Evolutionary conservation across 2,329 filamentous ascomycete species (phyloP).

Genomic region (Thelonectria olida): DNA sequence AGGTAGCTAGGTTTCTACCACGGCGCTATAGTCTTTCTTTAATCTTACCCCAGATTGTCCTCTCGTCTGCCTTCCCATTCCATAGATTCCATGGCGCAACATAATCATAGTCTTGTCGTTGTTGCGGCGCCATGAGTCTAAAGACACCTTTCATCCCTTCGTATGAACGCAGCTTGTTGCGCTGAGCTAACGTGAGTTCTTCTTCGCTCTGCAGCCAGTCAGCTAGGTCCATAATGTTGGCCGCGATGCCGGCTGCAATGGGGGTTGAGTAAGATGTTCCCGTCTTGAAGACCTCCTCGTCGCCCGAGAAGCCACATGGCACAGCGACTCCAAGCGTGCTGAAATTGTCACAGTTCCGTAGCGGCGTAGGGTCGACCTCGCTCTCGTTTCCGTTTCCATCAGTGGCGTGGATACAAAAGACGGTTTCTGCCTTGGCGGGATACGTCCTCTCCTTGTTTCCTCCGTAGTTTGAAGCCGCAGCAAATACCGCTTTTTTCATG

Average conservation of each 20-base stretch:
- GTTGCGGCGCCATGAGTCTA: background rate
- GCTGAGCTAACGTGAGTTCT: background rate
- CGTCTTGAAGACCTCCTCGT: background rate
- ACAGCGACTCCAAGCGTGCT: constrained; percentile 7
- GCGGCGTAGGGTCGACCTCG: background rate
- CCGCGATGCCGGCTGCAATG: constrained; percentile 8
- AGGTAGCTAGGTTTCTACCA: background rate
- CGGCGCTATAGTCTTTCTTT: background rate
- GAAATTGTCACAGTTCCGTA: background rate
- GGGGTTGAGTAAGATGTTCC: constrained; percentile 11
- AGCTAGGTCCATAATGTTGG: constrained; percentile 1
- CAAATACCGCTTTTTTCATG: background rate
- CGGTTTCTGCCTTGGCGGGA: constrained; percentile 1
- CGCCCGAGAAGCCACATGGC: background rate
- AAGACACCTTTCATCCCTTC: background rate
- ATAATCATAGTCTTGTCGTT: background rate
- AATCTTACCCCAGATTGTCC: background rate
- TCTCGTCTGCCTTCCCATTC: background rate
- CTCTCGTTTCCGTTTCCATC: constrained; percentile 11
- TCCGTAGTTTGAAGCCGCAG: constrained; percentile 2
- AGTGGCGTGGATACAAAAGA: constrained; percentile 14
- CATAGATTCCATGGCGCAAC: constrained; percentile 1
- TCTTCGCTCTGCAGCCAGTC: background rate
- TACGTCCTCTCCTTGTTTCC: background rate
- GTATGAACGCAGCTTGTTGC: background rate